Conservation (phyloP, 75 land plant genomes). For the Sequoia sempervirens region DNA sequence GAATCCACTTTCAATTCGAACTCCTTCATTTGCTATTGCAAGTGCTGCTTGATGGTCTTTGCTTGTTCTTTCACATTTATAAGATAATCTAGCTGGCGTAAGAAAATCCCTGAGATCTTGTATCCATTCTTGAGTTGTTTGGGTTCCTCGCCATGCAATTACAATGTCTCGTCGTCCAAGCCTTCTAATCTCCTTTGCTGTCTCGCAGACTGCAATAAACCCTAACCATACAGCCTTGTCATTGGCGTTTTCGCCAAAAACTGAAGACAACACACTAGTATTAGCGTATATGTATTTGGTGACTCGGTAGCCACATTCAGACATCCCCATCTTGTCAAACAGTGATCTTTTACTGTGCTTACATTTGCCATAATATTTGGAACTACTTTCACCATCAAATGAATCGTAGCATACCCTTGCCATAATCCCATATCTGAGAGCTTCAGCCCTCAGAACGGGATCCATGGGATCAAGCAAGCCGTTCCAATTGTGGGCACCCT, state of each 20-base stretch:
- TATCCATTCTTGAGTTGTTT: conserved; percentile 13
- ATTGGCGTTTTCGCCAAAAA: background rate
- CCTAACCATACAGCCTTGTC: background rate
- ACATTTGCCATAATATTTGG: background rate
- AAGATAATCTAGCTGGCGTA: background rate
- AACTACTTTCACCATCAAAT: background rate
- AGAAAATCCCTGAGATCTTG: background rate
- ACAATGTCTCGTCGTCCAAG: conserved; percentile 31
- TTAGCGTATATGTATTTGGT: background rate
- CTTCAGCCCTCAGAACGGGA: background rate
- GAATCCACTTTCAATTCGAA: background rate
- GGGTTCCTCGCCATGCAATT: conserved; percentile 28
- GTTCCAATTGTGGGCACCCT: background rate
- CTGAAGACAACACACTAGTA: background rate
- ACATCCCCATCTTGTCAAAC: background rate
- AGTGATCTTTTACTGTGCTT: background rate
- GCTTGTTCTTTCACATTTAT: background rate
- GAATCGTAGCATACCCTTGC: background rate
- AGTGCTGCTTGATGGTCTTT: background rate
- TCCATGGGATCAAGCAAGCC: background rate
- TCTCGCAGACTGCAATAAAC: background rate
- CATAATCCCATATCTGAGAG: background rate
- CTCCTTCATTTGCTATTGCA: background rate
- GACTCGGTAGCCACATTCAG: background rate
- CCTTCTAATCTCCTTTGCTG: conserved; percentile 10